Evolutionary conservation across 257 asterid genomes (phyloP).

Genomic region (Ajuga chamaepitys): DNA sequence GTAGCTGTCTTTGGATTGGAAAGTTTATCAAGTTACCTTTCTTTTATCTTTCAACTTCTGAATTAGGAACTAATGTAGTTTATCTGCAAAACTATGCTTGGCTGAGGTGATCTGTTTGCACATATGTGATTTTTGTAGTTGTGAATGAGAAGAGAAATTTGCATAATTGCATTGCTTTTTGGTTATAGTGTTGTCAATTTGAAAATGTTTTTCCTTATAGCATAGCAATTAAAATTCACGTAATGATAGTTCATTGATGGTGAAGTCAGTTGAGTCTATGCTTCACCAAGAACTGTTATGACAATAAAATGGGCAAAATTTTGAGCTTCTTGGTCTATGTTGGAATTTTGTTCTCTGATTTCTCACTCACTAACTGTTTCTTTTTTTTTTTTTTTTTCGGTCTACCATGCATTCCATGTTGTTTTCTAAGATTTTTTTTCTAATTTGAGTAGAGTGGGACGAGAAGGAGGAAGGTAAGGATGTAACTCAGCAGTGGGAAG

Average conservation of each 20-base stretch:
- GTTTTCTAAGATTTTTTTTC: neutral
- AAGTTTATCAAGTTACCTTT: neutral
- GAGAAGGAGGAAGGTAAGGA: conserved; percentile 69
- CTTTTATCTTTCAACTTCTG: neutral
- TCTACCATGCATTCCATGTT: neutral
- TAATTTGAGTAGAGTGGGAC: conserved; percentile 52
- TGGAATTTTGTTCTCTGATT: neutral
- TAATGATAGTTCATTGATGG: neutral
- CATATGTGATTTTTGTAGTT: neutral
- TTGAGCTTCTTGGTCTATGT: neutral
- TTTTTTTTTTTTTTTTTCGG: neutral
- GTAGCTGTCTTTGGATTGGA: neutral
- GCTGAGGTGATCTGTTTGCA: neutral
- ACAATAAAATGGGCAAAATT: neutral
- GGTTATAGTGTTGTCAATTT: neutral
- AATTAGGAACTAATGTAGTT: neutral
- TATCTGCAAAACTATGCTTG: neutral
- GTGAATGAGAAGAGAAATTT: neutral
- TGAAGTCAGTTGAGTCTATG: neutral
- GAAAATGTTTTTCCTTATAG: neutral
- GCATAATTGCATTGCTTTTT: neutral
- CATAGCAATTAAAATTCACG: neutral
- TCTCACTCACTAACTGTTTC: neutral
- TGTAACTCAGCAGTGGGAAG: conserved; percentile 87
- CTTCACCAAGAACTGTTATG: neutral